These are phyloP conservation scores for Endoconidiophora polonica DNA, from an alignment of 2,329 filamentous ascomycete genomes.

Conservation along the genomic window DNA sequence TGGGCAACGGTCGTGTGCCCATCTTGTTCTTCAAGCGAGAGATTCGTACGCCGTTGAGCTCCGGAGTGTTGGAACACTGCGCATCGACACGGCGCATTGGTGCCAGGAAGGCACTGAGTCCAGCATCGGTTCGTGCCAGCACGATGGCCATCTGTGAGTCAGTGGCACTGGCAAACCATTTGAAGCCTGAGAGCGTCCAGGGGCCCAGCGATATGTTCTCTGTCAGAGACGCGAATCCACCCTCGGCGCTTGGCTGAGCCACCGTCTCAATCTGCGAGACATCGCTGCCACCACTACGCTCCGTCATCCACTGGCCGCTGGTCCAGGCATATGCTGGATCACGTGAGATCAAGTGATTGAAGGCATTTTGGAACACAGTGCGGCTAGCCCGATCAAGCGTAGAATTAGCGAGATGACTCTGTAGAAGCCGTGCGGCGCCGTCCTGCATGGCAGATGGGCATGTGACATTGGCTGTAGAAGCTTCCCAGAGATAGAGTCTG, in stretches of 20 bases:
- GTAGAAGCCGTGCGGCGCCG: conserved; percentile 37
- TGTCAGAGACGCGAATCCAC: background rate
- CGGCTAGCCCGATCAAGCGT: conserved; percentile 19
- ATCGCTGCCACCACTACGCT: conserved; percentile 51
- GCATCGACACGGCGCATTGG: conserved; percentile 35
- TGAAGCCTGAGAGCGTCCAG: conserved; percentile 49
- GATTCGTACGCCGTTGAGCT: conserved; percentile 51
- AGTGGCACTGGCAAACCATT: conserved; percentile 54
- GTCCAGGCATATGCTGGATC: conserved; percentile 42
- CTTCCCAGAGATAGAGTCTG: conserved; percentile 38
- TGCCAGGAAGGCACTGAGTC: conserved; percentile 46
- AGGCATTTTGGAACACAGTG: conserved; percentile 34
- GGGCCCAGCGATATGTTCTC: conserved; percentile 30
- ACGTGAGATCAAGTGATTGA: conserved; percentile 34
- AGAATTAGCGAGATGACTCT: conserved; percentile 24
- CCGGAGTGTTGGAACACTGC: conserved; percentile 19
- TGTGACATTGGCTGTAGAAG: conserved; percentile 41
- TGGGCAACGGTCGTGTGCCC: conserved; percentile 52
- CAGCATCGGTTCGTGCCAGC: conserved; percentile 40
- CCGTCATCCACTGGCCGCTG: conserved; percentile 65
- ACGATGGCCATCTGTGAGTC: conserved; percentile 42
- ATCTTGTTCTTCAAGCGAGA: conserved; percentile 57
- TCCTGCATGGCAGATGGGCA: conserved; percentile 54
- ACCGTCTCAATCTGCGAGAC: conserved; percentile 51
- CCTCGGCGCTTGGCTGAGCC: conserved; percentile 21